A percentile compares a stretch with the other conserved stretches of the same genome.
These are phyloP conservation scores for Xylariales sp. DNA, from an alignment of 2,329 filamentous ascomycete genomes.

Conservation along the genomic window DNA sequence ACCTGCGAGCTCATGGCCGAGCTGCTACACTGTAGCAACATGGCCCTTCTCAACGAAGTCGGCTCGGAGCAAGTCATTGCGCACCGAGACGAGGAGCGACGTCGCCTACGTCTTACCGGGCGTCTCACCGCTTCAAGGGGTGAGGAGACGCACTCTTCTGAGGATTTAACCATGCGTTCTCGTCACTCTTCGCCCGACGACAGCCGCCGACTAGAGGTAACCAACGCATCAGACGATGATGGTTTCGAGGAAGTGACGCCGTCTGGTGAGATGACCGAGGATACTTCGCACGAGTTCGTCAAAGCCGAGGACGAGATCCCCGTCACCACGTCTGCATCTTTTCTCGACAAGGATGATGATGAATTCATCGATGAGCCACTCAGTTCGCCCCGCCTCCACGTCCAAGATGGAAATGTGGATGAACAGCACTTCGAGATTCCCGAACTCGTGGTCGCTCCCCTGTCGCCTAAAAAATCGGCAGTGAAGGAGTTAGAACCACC, in stretches of 20 bases:
- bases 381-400: constrained; percentile 72
- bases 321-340: constrained; percentile 53
- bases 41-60: constrained; percentile 92
- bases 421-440: constrained; percentile 65
- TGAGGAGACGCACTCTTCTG: constrained; percentile 61
- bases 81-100: constrained; percentile 82
- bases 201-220: constrained; percentile 77
- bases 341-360: constrained; percentile 72
- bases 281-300: constrained; percentile 76
- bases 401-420: constrained; percentile 68
- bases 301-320: constrained; percentile 68
- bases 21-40: constrained; percentile 96
- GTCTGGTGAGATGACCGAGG: constrained; percentile 76
- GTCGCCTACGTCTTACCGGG: constrained; percentile 81
- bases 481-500: constrained; percentile 42
- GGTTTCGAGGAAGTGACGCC: constrained; percentile 90
- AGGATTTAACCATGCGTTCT: constrained; percentile 71
- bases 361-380: constrained; percentile 84
- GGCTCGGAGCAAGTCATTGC: constrained; percentile 90
- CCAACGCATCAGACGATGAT: constrained; percentile 87
- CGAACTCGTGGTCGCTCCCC: constrained; percentile 66
- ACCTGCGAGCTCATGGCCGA: constrained; percentile 99
- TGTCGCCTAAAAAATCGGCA: constrained; percentile 63
- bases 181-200: constrained; percentile 65
- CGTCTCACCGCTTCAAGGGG: constrained; percentile 67